phyloP scores from a whole-genome alignment of 2,329 filamentous ascomycete genomes.

The Colletotrichum sojae region DNA sequence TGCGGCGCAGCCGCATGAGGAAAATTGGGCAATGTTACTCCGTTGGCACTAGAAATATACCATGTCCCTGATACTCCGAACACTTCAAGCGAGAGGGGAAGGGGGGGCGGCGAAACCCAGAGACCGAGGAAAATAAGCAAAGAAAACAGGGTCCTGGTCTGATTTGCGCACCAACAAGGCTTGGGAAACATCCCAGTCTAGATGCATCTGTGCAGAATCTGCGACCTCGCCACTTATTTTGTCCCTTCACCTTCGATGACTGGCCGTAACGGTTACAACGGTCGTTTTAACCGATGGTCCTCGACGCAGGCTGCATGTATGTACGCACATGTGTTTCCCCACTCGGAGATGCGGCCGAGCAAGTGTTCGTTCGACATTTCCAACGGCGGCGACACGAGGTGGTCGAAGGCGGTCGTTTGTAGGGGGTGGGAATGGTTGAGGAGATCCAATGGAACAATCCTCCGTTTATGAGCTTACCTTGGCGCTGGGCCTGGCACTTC shows the following conservation, averaged over 20 bases:
- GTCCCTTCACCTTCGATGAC: not conserved
- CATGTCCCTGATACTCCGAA: no score
- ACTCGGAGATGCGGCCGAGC: no score
- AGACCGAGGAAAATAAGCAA: conserved; percentile 7
- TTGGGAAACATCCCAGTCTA: not conserved
- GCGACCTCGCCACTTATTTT: not conserved
- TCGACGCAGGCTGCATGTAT: not conserved
- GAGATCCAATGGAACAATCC: not conserved
- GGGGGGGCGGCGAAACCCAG: not conserved
- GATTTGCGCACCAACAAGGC: conserved; percentile 26
- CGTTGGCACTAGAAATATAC: no score
- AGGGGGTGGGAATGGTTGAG: not conserved
- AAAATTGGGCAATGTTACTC: conserved; percentile 19
- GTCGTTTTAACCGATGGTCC: conserved; percentile 1
- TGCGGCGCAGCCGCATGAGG: conserved; percentile 20
- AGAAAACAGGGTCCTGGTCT: conserved; percentile 32
- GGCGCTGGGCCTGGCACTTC: not conserved
- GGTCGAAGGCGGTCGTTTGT: not conserved
- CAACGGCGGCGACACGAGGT: not conserved
- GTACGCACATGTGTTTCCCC: no score
- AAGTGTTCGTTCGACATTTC: not conserved
- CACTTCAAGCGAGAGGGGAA: no score
- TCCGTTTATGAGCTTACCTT: not conserved
- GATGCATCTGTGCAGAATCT: conserved; percentile 11
- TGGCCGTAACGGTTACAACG: conserved; percentile 15